phyloP scores from a whole-genome alignment of 192 early-diverging fungal genomes.

The Chytriomyces sp. region DNA sequence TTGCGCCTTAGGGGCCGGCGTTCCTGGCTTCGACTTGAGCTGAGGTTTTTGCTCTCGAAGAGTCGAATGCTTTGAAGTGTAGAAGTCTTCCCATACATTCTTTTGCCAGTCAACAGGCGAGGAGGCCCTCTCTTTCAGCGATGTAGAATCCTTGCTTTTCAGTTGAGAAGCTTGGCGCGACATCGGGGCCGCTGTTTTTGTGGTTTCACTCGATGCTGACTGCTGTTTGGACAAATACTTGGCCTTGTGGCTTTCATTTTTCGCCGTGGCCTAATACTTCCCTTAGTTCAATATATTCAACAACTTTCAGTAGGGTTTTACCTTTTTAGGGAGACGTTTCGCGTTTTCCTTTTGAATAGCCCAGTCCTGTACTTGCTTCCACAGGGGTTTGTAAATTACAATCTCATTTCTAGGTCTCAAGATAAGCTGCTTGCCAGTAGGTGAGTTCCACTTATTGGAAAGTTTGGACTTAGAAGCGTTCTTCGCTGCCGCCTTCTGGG shows the following conservation, averaged over 20 bases:
- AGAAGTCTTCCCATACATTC: constrained; percentile 23
- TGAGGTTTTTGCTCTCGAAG: background rate
- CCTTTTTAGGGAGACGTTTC: constrained; percentile 12
- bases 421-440: constrained; percentile 22
- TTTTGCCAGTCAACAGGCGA: constrained; percentile 20
- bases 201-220: background rate
- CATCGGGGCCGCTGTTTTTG: constrained; percentile 6
- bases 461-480: background rate
- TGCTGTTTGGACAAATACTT: constrained; percentile 1
- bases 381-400: constrained; percentile 16
- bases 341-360: background rate
- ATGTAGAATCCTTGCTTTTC: background rate
- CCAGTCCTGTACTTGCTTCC: constrained; percentile 19
- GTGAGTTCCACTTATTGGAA: constrained; percentile 23
- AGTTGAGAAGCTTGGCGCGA: background rate
- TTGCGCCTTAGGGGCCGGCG: background rate
- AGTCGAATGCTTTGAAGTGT: constrained; percentile 7
- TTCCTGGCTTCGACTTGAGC: background rate
- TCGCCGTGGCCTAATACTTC: too few relatives aligned
- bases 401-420: constrained; percentile 17
- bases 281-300: too few relatives aligned
- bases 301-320: too few relatives aligned
- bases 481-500: background rate
- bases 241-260: too few relatives aligned
- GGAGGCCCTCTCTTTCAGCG: background rate